These are phyloP conservation scores for Yamadazyma laniorum DNA, from an alignment of 805 yeast genomes.

Conservation along the genomic window DNA sequence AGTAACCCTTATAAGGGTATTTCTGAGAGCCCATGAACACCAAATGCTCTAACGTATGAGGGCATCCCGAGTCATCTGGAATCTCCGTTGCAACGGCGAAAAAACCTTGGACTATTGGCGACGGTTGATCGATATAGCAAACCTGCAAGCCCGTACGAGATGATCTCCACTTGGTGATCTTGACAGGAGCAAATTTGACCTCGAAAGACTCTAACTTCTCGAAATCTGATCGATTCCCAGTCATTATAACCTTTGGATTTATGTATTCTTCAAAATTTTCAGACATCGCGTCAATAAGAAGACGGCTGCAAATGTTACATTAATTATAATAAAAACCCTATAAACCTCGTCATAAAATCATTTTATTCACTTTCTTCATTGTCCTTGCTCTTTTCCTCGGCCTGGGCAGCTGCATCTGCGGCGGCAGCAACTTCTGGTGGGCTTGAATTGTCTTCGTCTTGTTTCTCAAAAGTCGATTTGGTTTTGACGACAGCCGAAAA, in stretches of 20 bases:
- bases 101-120: conserved; percentile 90
- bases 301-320: not conserved
- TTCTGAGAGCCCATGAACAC: conserved; percentile 90
- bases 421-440: no score
- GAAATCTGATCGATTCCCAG: conserved; percentile 21
- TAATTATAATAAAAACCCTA: no score
- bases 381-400: no score
- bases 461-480: no score
- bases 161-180: conserved; percentile 74
- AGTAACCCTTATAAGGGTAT: conserved; percentile 86
- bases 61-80: conserved; percentile 82
- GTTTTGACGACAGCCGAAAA: no score
- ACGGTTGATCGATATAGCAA: conserved; percentile 70
- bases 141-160: conserved; percentile 78
- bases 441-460: no score
- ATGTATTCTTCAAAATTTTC: conserved; percentile 5
- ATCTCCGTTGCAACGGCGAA: conserved; percentile 96
- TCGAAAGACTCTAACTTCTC: conserved; percentile 39
- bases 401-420: no score
- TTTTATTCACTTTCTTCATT: no score
- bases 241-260: conserved; percentile 12
- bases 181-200: conserved; percentile 73
- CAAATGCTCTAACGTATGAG: conserved; percentile 93
- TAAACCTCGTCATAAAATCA: no score
- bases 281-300: conserved; percentile 7